These are phyloP conservation scores for Phaseolus lunatus DNA, from an alignment of 306 rosid genomes.

Conservation along the genomic window DNA sequence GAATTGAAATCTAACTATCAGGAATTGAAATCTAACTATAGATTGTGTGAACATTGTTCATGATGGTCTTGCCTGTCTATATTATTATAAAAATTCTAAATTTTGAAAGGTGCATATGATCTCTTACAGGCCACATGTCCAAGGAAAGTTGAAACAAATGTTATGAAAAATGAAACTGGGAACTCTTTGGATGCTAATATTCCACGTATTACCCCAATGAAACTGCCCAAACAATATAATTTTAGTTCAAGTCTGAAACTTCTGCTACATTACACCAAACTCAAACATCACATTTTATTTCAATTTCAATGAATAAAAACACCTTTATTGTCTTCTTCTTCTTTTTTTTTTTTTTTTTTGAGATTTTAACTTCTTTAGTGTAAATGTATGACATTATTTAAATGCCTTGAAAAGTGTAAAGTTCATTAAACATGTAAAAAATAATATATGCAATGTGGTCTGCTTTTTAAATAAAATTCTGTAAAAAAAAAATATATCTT, in stretches of 20 bases:
- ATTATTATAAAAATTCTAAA: neutral
- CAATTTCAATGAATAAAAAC: too few species aligned
- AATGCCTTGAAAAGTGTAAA: too few species aligned
- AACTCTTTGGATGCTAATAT: neutral
- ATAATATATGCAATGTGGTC: too few species aligned
- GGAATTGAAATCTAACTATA: slow-evolving; percentile 35
- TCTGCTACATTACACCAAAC: neutral
- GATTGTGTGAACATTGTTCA: slow-evolving; percentile 12
- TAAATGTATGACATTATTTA: too few species aligned
- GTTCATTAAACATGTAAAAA: too few species aligned
- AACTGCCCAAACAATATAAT: too few species aligned
- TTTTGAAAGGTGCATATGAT: neutral
- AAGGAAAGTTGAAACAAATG: neutral
- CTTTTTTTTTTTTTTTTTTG: too few species aligned
- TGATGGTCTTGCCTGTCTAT: slow-evolving; percentile 25
- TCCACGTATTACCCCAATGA: neutral
- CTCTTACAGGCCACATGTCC: slow-evolving; percentile 18
- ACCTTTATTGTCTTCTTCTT: too few species aligned
- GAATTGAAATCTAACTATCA: slow-evolving; percentile 36
- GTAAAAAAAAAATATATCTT: too few species aligned
- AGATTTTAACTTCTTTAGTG: too few species aligned
- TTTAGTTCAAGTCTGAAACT: too few species aligned
- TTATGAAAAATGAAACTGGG: neutral
- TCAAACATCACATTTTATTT: neutral
- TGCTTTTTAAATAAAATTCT: too few species aligned